phyloP scores from a whole-genome alignment of 495 filamentous ascomycete species.

The Aspergillus conjunctus region DNA sequence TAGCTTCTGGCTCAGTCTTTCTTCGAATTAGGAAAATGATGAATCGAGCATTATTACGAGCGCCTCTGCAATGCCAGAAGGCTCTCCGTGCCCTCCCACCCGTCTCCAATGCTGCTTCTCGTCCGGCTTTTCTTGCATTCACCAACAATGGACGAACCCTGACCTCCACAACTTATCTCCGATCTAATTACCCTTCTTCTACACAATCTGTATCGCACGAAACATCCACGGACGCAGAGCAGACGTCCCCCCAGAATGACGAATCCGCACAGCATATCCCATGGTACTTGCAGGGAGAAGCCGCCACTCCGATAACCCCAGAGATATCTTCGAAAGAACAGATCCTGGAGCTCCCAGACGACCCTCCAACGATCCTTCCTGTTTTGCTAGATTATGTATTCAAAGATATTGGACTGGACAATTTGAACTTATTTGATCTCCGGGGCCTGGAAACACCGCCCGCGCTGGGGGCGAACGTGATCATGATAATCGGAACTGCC shows the following conservation, averaged over 20 bases:
- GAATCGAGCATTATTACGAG: constrained; percentile 12
- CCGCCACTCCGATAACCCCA: constrained; percentile 44
- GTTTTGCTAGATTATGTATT: constrained; percentile 76
- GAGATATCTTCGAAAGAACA: constrained; percentile 61
- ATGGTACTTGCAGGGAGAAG: constrained; percentile 86
- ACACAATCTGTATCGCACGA: constrained; percentile 25
- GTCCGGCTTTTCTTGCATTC: constrained; percentile 9
- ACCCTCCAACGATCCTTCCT: constrained; percentile 71
- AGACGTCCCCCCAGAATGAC: constrained; percentile 9
- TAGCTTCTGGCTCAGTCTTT: background rate
- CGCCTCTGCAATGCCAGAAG: constrained; percentile 2
- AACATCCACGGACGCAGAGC: constrained; percentile 21
- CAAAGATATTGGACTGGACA: constrained; percentile 79
- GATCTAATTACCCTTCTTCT: background rate
- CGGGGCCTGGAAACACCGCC: constrained; percentile 82
- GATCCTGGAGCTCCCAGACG: constrained; percentile 74
- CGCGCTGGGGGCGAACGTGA: constrained; percentile 79
- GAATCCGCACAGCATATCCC: constrained; percentile 49
- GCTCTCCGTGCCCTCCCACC: background rate
- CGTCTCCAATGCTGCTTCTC: background rate
- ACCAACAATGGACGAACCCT: constrained; percentile 18
- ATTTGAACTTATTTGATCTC: constrained; percentile 76
- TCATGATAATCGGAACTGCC: constrained; percentile 94
- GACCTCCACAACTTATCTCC: constrained; percentile 10
- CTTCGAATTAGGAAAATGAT: constrained; percentile 1